Percentiles rank a stretch among this genome's conserved stretches.
Conservation (phyloP, 2,329 filamentous ascomycete species). For the Penicillium frequentans region DNA sequence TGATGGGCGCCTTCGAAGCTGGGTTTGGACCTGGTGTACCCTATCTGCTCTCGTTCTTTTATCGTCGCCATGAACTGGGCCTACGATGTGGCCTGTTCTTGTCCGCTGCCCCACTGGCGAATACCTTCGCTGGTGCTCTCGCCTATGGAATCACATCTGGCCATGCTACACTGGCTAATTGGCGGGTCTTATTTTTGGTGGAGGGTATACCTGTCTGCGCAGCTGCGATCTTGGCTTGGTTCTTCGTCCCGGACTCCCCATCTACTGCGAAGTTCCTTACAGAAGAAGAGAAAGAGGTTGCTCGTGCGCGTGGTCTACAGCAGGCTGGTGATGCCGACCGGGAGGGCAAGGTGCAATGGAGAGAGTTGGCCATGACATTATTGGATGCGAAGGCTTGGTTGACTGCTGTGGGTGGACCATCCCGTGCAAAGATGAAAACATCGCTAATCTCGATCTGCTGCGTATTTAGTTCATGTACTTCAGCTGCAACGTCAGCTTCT, state of each 20-base stretch:
- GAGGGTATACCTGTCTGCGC: slow-evolving; percentile 63
- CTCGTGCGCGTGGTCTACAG: slow-evolving; percentile 53
- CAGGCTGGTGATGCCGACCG: slow-evolving; percentile 52
- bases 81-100: slow-evolving; percentile 58
- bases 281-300: slow-evolving; percentile 59
- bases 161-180: slow-evolving; percentile 57
- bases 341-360: slow-evolving; percentile 45
- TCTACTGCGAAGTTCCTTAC: slow-evolving; percentile 56
- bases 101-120: slow-evolving; percentile 66
- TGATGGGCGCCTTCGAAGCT: slow-evolving; percentile 50
- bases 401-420: slow-evolving; percentile 35
- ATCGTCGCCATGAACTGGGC: slow-evolving; percentile 57
- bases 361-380: slow-evolving; percentile 48
- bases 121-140: slow-evolving; percentile 71
- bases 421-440: not conserved
- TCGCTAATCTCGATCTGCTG: not conserved
- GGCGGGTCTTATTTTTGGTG: slow-evolving; percentile 66
- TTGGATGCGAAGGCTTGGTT: slow-evolving; percentile 52
- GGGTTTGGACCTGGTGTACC: slow-evolving; percentile 49
- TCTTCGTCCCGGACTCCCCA: slow-evolving; percentile 55
- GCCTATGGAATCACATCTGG: slow-evolving; percentile 66
- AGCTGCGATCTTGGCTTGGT: slow-evolving; percentile 56
- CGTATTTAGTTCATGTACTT: slow-evolving; percentile 54
- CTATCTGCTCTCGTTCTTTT: slow-evolving; percentile 59
- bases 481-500: slow-evolving; percentile 64